Conservation (phyloP, 139 green algal genomes). For the Chlorella sp. region DNA sequence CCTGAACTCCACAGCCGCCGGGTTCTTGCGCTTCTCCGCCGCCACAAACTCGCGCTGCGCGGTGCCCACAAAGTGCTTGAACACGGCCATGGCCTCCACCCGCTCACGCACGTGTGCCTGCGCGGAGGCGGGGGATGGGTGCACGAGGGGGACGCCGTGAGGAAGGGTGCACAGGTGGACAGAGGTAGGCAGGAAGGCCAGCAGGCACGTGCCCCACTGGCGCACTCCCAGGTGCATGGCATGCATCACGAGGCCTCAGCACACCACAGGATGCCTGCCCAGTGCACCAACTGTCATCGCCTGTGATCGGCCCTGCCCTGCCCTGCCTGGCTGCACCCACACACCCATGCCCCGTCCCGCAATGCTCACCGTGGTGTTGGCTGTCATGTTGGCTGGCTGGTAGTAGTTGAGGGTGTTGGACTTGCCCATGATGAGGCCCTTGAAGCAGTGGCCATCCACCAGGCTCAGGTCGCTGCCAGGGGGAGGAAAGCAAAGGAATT, state of each 20-base stretch:
- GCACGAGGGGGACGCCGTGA: too few species aligned
- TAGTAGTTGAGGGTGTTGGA: slow-evolving; percentile 57
- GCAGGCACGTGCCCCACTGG: too few species aligned
- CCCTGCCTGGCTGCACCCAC: too few species aligned
- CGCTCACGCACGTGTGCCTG: slow-evolving; percentile 12
- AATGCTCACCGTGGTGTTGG: not conserved
- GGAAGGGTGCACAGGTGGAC: too few species aligned
- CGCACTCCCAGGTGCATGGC: too few species aligned
- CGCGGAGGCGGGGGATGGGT: too few species aligned
- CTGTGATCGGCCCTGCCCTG: too few species aligned
- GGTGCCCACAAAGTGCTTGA: not conserved
- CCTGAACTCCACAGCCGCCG: slow-evolving; percentile 8
- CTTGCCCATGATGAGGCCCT: slow-evolving; percentile 44
- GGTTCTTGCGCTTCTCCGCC: slow-evolving; percentile 15
- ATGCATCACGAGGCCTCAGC: too few species aligned
- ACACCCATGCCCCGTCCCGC: too few species aligned
- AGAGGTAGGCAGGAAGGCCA: too few species aligned
- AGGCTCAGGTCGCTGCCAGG: slow-evolving; percentile 18
- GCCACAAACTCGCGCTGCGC: slow-evolving; percentile 39
- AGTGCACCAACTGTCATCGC: too few species aligned
- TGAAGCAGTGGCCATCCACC: slow-evolving; percentile 46
- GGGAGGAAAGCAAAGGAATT: not conserved
- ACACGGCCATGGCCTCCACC: slow-evolving; percentile 35
- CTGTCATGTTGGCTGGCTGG: slow-evolving; percentile 40
- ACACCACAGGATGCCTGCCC: too few species aligned